Evolutionary conservation across 1,284 basidiomycete genomes (phyloP).

Genomic region (Grifola frondosa): DNA sequence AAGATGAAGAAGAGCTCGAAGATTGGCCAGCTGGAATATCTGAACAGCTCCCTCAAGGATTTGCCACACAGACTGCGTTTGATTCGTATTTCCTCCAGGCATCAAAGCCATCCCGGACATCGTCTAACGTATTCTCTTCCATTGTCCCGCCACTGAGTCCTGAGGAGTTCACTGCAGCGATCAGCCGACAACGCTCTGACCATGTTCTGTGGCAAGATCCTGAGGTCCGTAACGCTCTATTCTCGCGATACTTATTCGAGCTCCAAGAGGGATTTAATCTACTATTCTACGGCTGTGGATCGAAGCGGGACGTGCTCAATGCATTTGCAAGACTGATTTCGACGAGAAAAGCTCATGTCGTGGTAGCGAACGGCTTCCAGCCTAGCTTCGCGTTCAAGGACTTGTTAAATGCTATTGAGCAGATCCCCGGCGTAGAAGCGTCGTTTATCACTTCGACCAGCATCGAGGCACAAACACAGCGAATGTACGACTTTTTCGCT

Average conservation of each 20-base stretch:
- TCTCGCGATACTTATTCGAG: slow-evolving; percentile 67
- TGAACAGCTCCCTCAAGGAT: slow-evolving; percentile 16
- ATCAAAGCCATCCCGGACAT: slow-evolving; percentile 66
- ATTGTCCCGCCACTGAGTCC: slow-evolving; percentile 66
- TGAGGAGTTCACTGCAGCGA: slow-evolving; percentile 55
- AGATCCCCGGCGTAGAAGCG: slow-evolving; percentile 47
- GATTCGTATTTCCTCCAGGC: slow-evolving; percentile 82
- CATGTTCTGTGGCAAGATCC: slow-evolving; percentile 27
- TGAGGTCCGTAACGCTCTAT: slow-evolving; percentile 39
- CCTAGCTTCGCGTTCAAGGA: slow-evolving; percentile 71
- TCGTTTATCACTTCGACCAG: slow-evolving; percentile 16
- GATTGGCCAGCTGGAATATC: slow-evolving; percentile 12
- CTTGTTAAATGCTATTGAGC: slow-evolving; percentile 67
- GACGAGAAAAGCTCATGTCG: slow-evolving; percentile 55
- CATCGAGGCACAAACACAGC: slow-evolving; percentile 61
- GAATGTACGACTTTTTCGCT: slow-evolving; percentile 64
- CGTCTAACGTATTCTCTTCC: slow-evolving; percentile 73
- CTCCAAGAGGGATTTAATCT: slow-evolving; percentile 83
- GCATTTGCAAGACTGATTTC: slow-evolving; percentile 60
- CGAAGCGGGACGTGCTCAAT: slow-evolving; percentile 76
- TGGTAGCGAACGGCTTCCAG: slow-evolving; percentile 81
- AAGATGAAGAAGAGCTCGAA: slow-evolving; percentile 17
- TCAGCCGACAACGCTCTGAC: slow-evolving; percentile 29
- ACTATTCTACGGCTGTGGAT: slow-evolving; percentile 84
- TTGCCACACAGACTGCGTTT: slow-evolving; percentile 52